Evolutionary conservation across 139 green algal genomes (phyloP).

Genomic region (Tetraselmis chui): DNA sequence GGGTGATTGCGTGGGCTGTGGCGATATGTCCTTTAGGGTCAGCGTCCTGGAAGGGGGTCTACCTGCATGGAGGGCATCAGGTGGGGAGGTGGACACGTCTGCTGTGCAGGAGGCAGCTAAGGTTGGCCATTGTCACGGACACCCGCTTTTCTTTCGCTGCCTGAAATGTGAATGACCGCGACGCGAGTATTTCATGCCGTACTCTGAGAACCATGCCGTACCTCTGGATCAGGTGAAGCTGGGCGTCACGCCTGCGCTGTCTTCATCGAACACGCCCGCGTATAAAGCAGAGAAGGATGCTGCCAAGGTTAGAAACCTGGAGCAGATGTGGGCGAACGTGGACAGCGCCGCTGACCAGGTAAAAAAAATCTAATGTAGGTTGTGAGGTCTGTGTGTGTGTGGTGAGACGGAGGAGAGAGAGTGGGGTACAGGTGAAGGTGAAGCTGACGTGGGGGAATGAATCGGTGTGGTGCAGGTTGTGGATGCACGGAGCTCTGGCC

Average conservation of each 20-base stretch:
- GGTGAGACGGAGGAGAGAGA: too few species aligned
- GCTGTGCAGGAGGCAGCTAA: conserved; percentile 23
- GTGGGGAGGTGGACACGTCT: conserved; percentile 31
- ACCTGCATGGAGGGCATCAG: conserved; percentile 61
- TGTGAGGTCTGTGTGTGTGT: too few species aligned
- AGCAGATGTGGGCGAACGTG: background rate
- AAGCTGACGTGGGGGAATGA: conserved; percentile 22
- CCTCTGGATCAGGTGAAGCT: background rate
- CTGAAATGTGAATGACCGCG: too few species aligned
- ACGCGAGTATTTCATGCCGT: too few species aligned
- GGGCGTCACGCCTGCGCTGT: background rate
- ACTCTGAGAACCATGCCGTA: too few species aligned
- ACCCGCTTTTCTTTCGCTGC: background rate
- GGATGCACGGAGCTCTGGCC: conserved; percentile 60
- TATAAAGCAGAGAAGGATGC: background rate
- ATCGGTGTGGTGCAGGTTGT: conserved; percentile 47
- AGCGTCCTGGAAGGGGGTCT: conserved; percentile 85
- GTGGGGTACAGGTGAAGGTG: conserved; percentile 40
- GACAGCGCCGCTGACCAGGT: background rate
- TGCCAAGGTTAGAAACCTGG: background rate
- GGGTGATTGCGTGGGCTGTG: too few species aligned
- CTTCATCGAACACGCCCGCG: background rate
- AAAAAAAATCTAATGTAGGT: too few species aligned
- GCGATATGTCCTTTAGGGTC: conserved; percentile 59
- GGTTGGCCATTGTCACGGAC: background rate